Evolutionary conservation across 179 eudicot species (phyloP).

Genomic region (Camellia oleifera): DNA sequence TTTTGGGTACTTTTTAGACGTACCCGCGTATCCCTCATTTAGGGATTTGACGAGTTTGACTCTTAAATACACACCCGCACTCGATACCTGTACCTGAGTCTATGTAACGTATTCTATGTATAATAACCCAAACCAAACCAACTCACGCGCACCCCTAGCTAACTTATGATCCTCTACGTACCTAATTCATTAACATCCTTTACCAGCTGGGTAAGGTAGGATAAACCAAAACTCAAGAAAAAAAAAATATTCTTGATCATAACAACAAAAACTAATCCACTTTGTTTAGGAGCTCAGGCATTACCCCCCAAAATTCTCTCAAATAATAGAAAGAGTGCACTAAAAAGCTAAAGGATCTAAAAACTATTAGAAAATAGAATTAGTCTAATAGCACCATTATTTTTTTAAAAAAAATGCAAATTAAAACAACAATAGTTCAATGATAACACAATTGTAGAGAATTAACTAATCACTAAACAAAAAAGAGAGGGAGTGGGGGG

Average conservation of each 20-base stretch:
- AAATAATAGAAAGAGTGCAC: not conserved
- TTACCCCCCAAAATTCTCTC: not conserved
- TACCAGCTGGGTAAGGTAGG: too few relatives aligned
- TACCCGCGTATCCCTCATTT: too few relatives aligned
- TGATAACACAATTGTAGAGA: not conserved
- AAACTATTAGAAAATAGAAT: not conserved
- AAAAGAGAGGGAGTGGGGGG: not conserved
- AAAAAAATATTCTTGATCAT: not conserved
- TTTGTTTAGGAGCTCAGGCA: not conserved
- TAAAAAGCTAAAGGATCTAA: not conserved
- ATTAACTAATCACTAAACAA: not conserved
- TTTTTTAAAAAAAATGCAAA: not conserved
- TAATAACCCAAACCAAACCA: too few relatives aligned
- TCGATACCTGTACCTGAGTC: too few relatives aligned
- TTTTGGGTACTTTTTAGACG: too few relatives aligned
- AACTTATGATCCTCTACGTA: too few relatives aligned
- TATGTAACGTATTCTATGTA: too few relatives aligned
- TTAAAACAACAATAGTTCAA: not conserved
- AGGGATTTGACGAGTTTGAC: too few relatives aligned
- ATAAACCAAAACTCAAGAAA: too few relatives aligned
- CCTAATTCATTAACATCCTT: too few relatives aligned
- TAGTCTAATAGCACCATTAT: not conserved
- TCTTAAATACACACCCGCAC: too few relatives aligned
- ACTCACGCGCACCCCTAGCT: too few relatives aligned
- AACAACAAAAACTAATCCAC: not conserved